Evolutionary conservation across 1,284 basidiomycete genomes (phyloP), one percentile per base, ranked within the genome.

Genomic region (Farysia itapuensis): DNA sequence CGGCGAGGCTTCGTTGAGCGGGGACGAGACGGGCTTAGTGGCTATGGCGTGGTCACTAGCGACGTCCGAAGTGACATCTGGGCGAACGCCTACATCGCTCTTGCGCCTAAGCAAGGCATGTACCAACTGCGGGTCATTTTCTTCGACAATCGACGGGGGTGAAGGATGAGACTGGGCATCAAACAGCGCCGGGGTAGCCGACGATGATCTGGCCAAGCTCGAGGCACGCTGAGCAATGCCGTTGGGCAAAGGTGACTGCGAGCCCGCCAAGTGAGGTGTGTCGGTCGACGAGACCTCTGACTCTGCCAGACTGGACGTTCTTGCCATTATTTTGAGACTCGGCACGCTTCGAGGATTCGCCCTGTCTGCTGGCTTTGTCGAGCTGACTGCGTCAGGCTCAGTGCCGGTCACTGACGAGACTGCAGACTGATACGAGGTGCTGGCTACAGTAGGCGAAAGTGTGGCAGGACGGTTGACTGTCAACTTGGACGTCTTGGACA

Each of bases 11-110:
- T n/a, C 25, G 25, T 28, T 8, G 11, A 43, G 16, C 8, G 44
- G 59, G 16, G 59, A 48, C 4, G 48, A 21, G 14, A 52, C 44
- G 6, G 44, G 52, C 42, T 33, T 33, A 8, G 40, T 19, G 3
- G 30, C 56, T n/a, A 70, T 49, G 13, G 43, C 51, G 31, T 64
- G 54, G 31, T 69, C 67, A 34, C 67, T 69, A 1, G 67, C 67
- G 16, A 60, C 40, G 20, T 67, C 64, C 3, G 39, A 20, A 14
- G 40, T 13, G 19, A 30, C 14, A 15, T 45, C 43, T 2, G 49
- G 42, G 9, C 31, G 37, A 39, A 41, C 36, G 14, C 43, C 49
- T 3, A 60, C 30, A 26, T 64, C 49, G 23, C 60, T 67, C 28
- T 48, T 54, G 31, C 60, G 48, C 6, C 67, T 56, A n/a, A 67